These are phyloP conservation scores for Bauhinia variegata DNA, from an alignment of 306 rosid species.

Conservation along the genomic window DNA sequence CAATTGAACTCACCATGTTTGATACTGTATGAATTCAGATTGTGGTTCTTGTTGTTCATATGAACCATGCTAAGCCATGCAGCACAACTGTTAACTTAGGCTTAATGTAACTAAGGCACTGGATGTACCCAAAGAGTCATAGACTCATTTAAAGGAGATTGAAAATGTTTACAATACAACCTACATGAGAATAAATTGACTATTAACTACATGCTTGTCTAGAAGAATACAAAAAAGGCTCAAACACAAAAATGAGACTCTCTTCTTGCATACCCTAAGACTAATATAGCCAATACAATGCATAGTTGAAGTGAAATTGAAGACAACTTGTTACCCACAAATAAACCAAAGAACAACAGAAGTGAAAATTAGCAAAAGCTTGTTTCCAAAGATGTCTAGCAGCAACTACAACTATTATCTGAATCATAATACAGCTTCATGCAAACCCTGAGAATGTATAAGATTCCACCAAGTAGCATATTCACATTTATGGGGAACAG, in stretches of 20 bases:
- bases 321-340: not conserved
- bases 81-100: too few species aligned
- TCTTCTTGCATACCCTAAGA: not conserved
- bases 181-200: not conserved
- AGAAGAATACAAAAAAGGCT: not conserved
- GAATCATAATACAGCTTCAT: not conserved
- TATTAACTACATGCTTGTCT: not conserved
- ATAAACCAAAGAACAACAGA: not conserved
- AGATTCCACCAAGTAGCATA: slow-evolving; percentile 16
- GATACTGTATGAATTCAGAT: too few species aligned
- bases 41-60: too few species aligned
- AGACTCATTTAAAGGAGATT: not conserved
- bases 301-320: not conserved
- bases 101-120: not conserved
- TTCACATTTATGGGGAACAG: slow-evolving; percentile 5
- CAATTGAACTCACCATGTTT: too few species aligned
- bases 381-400: not conserved
- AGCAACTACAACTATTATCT: not conserved
- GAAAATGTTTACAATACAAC: not conserved
- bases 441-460: slow-evolving; percentile 20
- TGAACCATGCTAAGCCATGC: too few species aligned
- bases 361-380: not conserved
- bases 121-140: not conserved
- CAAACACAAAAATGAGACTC: not conserved
- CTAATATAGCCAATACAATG: not conserved